Base-by-base conservation (phyloP, 352 stramenopile genomes). In the Thraustochytrium sp. region DNA sequence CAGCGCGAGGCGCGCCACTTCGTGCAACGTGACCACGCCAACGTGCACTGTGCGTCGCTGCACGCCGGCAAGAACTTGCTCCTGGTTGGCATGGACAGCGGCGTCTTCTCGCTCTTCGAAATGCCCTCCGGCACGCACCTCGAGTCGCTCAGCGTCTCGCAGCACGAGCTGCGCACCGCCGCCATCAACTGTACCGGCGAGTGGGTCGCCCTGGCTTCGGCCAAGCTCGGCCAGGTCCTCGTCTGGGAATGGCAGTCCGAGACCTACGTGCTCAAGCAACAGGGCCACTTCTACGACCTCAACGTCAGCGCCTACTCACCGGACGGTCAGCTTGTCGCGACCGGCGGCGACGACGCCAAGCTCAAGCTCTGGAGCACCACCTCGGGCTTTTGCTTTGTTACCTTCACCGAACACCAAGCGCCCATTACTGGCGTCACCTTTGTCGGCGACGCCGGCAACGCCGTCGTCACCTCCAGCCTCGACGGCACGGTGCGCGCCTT, bases 171-270 rank as follows among this genome's bases (percentile, higher is more conserved):
- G 82, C 91, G 91, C 82, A 95, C 94, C 1, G 96, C 98, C 29
- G 91, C 94, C 31, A 94, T 99, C 37, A 99, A 98, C 85, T 86
- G 89, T 37, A 95, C 93, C 2, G 97, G 96, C 13, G 97, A 99
- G 80, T 99, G 97, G 97, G 89, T 99, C 56, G 97, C 96, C 16
- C 96, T 99, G 76, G 97, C 94, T 18, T 98, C 93, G 75, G 93
- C 95, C 48, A 94, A 95, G 65, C 94, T 98, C n/a, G 96, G 97
- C n/a, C 97, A 99, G 89, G 87, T 99, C 36, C 89, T 99, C 23
- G 96, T 99, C 42, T 99, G 97, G 97, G 97, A 99, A 85, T 99
- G 97, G 97, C 91, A 97, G 77, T 98, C 93, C 0, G 97, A 99
- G 91, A 98, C 95, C 29, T 99, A 99, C 84, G 94, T 99, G 55